Conservation (phyloP, 305 asterid genomes). For the Andrographis paniculata region DNA sequence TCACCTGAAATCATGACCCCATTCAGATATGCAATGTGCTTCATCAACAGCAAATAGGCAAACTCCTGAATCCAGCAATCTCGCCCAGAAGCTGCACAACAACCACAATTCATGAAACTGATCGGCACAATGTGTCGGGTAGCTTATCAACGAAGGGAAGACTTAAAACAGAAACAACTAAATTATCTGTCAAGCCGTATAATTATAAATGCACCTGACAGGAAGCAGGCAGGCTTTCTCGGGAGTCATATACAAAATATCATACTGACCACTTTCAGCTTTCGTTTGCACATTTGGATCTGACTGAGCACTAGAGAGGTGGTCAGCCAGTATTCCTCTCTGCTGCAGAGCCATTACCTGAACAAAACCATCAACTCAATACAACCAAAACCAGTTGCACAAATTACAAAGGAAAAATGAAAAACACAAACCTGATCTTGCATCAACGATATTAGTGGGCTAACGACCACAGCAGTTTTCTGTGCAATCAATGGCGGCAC, state of each 20-base stretch:
- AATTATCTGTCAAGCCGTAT: background rate
- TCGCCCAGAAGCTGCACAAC: conserved; percentile 77
- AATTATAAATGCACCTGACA: conserved; percentile 32
- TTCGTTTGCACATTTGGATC: conserved; percentile 39
- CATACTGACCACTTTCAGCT: conserved; percentile 68
- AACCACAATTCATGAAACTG: background rate
- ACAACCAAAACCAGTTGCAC: conserved; percentile 6
- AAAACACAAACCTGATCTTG: conserved; percentile 43
- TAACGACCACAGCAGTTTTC: conserved; percentile 77
- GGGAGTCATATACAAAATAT: conserved; percentile 84
- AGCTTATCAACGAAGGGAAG: background rate
- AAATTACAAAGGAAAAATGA: background rate
- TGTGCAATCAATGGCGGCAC: conserved; percentile 71
- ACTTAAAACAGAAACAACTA: too few relatives aligned
- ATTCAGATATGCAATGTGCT: conserved; percentile 30
- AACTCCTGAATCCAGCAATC: conserved; percentile 58
- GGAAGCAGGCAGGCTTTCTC: conserved; percentile 60
- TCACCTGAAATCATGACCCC: conserved; percentile 9
- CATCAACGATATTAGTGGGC: conserved; percentile 94
- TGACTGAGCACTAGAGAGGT: conserved; percentile 76
- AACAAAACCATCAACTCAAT: conserved; percentile 7
- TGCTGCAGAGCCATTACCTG: conserved; percentile 92
- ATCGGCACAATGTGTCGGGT: too few relatives aligned
- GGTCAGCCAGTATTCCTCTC: conserved; percentile 49
- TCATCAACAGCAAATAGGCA: conserved; percentile 79